phyloP scores from a whole-genome alignment of 192 early-diverging fungal species.

The Entrophospora sp. region DNA sequence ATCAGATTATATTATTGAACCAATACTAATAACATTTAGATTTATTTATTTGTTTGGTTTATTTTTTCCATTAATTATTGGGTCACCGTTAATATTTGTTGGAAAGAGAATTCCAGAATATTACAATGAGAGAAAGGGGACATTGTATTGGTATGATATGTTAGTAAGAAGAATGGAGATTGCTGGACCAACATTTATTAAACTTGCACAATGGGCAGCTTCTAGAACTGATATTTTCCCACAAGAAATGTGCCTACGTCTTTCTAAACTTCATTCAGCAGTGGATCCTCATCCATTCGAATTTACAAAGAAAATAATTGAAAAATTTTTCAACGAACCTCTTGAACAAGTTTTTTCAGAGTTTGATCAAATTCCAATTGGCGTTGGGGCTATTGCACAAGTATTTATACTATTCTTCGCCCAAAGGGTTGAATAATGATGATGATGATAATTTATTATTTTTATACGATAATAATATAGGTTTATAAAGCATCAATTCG shows the following conservation, averaged over 20 bases:
- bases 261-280: conserved; percentile 74
- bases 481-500: conserved; percentile 46
- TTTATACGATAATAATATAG: neutral
- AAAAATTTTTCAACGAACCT: conserved; percentile 51
- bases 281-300: conserved; percentile 68
- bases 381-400: conserved; percentile 94
- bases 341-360: conserved; percentile 71
- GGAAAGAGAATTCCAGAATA: conserved; percentile 37
- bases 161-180: conserved; percentile 70
- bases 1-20: conserved; percentile 45
- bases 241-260: conserved; percentile 57
- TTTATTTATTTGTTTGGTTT: conserved; percentile 51
- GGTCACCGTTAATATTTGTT: conserved; percentile 49
- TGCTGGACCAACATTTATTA: conserved; percentile 94
- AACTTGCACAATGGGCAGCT: conserved; percentile 91
- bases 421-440: neutral
- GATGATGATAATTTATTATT: neutral
- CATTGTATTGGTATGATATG: conserved; percentile 80
- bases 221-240: conserved; percentile 85
- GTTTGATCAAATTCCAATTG: conserved; percentile 70
- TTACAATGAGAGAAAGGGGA: conserved; percentile 44
- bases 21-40: conserved; percentile 43
- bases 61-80: conserved; percentile 61
- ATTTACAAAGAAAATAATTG: conserved; percentile 56
- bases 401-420: conserved; percentile 35